phyloP scores from a whole-genome alignment of 1,284 basidiomycete species.

The Melampsora abietis-canadensis region DNA sequence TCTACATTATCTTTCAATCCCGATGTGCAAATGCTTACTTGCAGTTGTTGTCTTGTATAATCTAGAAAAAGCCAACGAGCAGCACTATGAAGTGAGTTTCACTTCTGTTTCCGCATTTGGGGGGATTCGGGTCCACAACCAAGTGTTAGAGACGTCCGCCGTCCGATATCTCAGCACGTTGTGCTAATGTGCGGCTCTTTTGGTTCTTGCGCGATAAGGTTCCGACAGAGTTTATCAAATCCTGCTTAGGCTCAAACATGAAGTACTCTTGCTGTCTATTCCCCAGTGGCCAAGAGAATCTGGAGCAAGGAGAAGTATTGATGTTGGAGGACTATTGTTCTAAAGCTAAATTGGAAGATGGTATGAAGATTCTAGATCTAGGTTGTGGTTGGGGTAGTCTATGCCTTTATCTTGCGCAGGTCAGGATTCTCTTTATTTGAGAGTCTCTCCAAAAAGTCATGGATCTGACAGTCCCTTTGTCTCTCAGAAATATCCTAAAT shows the following conservation, averaged over 20 bases:
- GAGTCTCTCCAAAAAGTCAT: neutral
- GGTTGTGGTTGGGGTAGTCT: slow-evolving; percentile 76
- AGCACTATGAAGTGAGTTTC: slow-evolving; percentile 67
- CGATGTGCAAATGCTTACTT: neutral
- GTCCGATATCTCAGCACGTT: neutral
- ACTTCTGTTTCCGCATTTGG: neutral
- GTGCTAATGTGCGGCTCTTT: neutral
- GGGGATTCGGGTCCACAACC: neutral
- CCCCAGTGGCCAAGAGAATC: slow-evolving; percentile 64
- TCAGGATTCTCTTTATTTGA: slow-evolving; percentile 49
- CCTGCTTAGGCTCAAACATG: slow-evolving; percentile 63
- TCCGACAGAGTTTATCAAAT: slow-evolving; percentile 65
- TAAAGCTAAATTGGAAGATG: slow-evolving; percentile 66
- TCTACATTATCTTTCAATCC: neutral
- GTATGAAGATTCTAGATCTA: slow-evolving; percentile 67
- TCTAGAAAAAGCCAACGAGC: slow-evolving; percentile 69
- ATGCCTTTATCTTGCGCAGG: slow-evolving; percentile 67
- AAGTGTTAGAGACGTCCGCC: neutral
- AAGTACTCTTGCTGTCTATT: slow-evolving; percentile 73
- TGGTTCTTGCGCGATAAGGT: slow-evolving; percentile 56
- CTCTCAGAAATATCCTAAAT: slow-evolving; percentile 67
- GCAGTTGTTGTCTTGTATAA: too few relatives aligned
- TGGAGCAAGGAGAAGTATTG: slow-evolving; percentile 66
- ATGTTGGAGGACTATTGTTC: slow-evolving; percentile 71
- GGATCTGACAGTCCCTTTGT: neutral